phyloP scores from a whole-genome alignment of 1,139 yeast genomes.

The Kodamaea alishanica region DNA sequence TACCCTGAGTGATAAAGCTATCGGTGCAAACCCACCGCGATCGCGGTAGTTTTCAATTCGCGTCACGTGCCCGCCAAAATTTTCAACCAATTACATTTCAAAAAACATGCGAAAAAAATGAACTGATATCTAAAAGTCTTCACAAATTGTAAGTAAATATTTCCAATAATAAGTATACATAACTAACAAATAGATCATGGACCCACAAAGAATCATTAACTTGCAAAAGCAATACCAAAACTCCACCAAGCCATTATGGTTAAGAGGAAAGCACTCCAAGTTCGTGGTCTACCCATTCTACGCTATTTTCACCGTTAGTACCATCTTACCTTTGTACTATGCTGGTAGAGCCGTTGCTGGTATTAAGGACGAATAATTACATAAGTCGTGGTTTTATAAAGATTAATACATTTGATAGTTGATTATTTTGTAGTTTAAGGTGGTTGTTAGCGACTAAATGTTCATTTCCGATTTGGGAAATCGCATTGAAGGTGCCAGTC shows the following conservation, averaged over 20 bases:
- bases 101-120: conserved; percentile 16
- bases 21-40: no score
- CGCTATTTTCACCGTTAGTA: conserved; percentile 74
- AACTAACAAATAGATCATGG: conserved; percentile 27
- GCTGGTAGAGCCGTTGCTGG: conserved; percentile 76
- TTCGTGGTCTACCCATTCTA: conserved; percentile 83
- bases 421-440: conserved; percentile 1
- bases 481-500: no score
- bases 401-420: conserved; percentile 1
- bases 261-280: conserved; percentile 73
- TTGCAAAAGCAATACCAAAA: conserved; percentile 73
- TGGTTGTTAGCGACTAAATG: background rate
- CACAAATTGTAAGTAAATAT: conserved; percentile 2
- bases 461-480: no score
- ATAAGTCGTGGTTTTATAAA: background rate
- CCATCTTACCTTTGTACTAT: conserved; percentile 69
- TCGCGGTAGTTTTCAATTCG: no score
- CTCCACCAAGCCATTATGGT: conserved; percentile 71
- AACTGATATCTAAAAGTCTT: conserved; percentile 14
- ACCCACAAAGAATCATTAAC: conserved; percentile 66
- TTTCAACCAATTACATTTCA: conserved; percentile 1
- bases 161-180: conserved; percentile 7
- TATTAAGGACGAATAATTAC: conserved; percentile 49
- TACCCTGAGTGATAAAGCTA: no score
- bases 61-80: no score